phyloP scores from a whole-genome alignment of 441 rosid species.

The Corymbia citriodora region DNA sequence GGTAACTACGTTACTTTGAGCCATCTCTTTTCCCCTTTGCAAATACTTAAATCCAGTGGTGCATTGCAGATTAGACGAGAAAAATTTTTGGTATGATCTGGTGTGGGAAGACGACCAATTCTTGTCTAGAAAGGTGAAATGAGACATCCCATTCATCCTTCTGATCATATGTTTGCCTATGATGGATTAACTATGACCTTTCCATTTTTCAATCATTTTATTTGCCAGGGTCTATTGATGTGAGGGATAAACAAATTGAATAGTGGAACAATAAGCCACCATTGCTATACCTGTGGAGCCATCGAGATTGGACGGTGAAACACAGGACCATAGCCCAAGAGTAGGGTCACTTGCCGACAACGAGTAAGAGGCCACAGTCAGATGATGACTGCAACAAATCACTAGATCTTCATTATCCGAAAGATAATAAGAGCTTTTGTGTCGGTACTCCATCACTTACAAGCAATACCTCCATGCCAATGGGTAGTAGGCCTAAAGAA shows the following conservation, averaged over 20 bases:
- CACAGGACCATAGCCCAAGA: conserved; percentile 55
- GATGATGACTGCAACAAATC: conserved; percentile 4
- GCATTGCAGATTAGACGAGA: conserved; percentile 59
- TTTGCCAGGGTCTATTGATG: conserved; percentile 76
- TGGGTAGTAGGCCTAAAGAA: too few species aligned
- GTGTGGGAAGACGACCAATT: conserved; percentile 63
- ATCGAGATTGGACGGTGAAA: conserved; percentile 39
- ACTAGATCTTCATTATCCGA: conserved; percentile 2
- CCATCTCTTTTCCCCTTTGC: not conserved
- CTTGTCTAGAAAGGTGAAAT: conserved; percentile 69
- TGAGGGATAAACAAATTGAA: conserved; percentile 62
- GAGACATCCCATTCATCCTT: not conserved
- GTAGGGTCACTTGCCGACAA: conserved; percentile 39
- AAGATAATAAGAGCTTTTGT: not conserved
- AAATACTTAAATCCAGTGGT: not conserved
- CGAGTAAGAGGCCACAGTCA: conserved; percentile 2
- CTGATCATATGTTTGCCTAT: not conserved
- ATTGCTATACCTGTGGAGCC: conserved; percentile 85
- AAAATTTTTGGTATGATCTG: conserved; percentile 54
- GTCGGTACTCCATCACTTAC: conserved; percentile 1
- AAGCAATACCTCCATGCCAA: conserved; percentile 4
- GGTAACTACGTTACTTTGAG: too few species aligned
- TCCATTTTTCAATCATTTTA: conserved; percentile 62
- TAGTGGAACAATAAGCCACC: conserved; percentile 68
- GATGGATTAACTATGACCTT: not conserved